These are phyloP conservation scores for Podospora comata DNA, from an alignment of 495 filamentous ascomycete genomes.

Conservation along the genomic window DNA sequence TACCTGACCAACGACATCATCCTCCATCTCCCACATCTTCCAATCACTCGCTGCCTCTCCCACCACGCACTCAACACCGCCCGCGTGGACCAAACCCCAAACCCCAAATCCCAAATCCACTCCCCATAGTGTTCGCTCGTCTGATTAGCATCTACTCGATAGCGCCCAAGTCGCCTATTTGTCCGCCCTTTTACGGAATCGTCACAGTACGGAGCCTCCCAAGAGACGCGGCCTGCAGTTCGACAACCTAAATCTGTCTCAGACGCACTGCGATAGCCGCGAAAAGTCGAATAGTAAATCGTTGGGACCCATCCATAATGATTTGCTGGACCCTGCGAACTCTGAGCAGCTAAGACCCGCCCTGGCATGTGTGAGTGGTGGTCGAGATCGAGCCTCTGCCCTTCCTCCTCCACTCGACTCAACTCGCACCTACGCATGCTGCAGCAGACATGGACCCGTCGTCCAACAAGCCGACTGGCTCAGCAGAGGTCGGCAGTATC, in stretches of 20 bases:
- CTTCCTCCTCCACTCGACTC: conserved; percentile 17
- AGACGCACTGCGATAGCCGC: not conserved
- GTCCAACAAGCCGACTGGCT: conserved; percentile 25
- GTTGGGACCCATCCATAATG: conserved; percentile 27
- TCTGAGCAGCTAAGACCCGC: conserved; percentile 27
- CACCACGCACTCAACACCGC: conserved; percentile 1
- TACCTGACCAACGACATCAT: conserved; percentile 29
- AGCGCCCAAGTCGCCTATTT: not conserved
- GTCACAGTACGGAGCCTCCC: not conserved
- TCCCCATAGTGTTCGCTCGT: not conserved
- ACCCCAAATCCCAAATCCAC: too few relatives aligned
- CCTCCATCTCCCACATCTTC: conserved; percentile 19
- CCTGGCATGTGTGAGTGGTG: conserved; percentile 33
- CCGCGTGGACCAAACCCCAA: conserved; percentile 6
- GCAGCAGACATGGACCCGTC: conserved; percentile 40
- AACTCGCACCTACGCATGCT: conserved; percentile 17
- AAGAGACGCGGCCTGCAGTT: too few relatives aligned
- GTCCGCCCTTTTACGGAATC: conserved; percentile 4
- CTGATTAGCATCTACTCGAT: not conserved
- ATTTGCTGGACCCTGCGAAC: conserved; percentile 22
- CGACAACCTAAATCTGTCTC: not conserved
- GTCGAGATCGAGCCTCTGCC: conserved; percentile 20
- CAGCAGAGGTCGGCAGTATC: conserved; percentile 1
- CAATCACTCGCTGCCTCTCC: conserved; percentile 13
- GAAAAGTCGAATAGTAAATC: conserved; percentile 13